Evolutionary conservation across 805 yeast genomes (phyloP).

Genomic region (Barnettozyma californica): DNA sequence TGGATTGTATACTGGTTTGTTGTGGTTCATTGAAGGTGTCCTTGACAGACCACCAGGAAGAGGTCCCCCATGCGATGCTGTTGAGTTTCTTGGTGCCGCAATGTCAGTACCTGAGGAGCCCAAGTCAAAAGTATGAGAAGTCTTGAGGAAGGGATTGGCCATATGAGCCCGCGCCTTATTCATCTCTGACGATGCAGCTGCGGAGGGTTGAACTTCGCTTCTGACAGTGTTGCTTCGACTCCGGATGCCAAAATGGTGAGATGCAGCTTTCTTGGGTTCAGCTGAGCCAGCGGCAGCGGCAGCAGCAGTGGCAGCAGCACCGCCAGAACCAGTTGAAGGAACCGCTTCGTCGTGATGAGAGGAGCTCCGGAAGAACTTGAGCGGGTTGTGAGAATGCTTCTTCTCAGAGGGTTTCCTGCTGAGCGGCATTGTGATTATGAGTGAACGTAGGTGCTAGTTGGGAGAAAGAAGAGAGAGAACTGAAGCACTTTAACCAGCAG

Average conservation of each 20-base stretch:
- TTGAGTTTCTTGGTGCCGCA: constrained; percentile 21
- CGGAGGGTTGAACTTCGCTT: neutral
- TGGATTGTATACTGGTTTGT: constrained; percentile 45
- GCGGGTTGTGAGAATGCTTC: constrained; percentile 9
- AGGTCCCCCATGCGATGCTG: constrained; percentile 5
- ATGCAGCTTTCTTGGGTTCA: constrained; percentile 2
- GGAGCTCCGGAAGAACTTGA: constrained; percentile 6
- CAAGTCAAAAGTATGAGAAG: constrained; percentile 5
- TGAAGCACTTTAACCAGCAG: neutral
- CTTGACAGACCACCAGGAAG: constrained; percentile 8
- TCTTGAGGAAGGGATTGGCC: constrained; percentile 9
- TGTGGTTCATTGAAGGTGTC: constrained; percentile 7
- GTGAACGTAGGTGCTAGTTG: neutral
- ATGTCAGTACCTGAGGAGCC: constrained; percentile 23
- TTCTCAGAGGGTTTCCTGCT: constrained; percentile 5
- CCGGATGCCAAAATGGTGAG: constrained; percentile 6
- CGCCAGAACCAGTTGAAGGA: neutral
- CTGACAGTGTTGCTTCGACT: constrained; percentile 6
- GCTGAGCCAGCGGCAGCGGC: neutral
- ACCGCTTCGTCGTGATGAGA: constrained; percentile 3
- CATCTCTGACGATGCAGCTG: neutral
- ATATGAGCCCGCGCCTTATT: constrained; percentile 3
- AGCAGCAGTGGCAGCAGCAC: neutral
- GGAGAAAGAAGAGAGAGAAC: neutral
- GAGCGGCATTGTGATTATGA: constrained; percentile 5